Evolutionary conservation across 768 basidiomycete genomes (phyloP), one percentile per base, ranked within the genome.

Genomic region (Podaxis rugospora): DNA sequence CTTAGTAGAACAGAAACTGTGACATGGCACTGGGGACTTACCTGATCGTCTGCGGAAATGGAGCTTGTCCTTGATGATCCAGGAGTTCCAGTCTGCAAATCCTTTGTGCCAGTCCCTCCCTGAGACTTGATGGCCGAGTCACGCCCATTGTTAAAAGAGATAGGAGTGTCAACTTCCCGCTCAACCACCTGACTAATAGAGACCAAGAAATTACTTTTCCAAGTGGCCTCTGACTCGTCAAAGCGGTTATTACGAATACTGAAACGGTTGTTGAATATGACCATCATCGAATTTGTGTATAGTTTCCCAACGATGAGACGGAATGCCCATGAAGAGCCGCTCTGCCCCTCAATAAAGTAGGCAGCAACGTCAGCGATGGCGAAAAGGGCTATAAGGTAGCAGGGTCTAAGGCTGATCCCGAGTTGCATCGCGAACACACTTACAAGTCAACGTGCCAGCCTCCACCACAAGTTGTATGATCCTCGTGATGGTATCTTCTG

Each of bases 231-330:
- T 21, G 47, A 49, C 11, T 49, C 21, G 14, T 49, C 23, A 13
- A 27, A 49, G n/a, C 23, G 47, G 23, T 49, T 49, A 21, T n/a
- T 49, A 49, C 47, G 47, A 9, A 49, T 49, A 13, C 47, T 49
- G 47, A 49, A 49, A 21, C 65, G 65, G 37, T 61, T 65, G 56
- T 65, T 65, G 32, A 65, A 65, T 16, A 65, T 56, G 1, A 57
- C 62, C 65, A 65, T 65, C 65, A 65, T 65, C 14, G 65, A 61
- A 16, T 60, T 65, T n/a, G 65, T 63, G 49, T 65, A 65, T 40
- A 65, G 16, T 32, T 65, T 65, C 14, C 62, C 65, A 16, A 65
- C 50, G 13, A 55, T 49, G n/a, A 35, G 44, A n/a, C 58, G 58
- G 16, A 59, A 50, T 23, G 59, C 57, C 53, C 56, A 50, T 40